Conservation (phyloP, 78 protist species). For the Dictyostelium capitatum region DNA sequence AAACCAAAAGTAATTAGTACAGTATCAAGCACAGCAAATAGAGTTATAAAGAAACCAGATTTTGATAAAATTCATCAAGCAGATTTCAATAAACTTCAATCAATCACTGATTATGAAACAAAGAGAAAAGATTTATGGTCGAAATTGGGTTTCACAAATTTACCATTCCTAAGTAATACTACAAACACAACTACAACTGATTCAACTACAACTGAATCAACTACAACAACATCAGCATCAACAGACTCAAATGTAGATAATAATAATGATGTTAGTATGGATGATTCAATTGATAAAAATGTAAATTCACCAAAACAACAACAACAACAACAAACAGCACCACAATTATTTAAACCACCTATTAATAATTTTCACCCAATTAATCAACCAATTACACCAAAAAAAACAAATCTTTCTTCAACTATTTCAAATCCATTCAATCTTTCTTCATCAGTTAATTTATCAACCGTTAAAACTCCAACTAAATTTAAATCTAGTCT, state of each 20-base stretch:
- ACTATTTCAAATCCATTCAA: not conserved
- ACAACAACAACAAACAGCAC: constrained; percentile 3
- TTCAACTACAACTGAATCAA: not conserved
- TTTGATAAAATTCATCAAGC: constrained; percentile 65
- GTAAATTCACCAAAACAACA: not conserved
- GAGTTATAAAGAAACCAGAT: constrained; percentile 33
- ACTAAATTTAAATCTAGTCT: constrained; percentile 18
- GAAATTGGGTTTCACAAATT: constrained; percentile 45
- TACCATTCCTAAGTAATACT: constrained; percentile 22
- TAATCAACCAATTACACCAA: constrained; percentile 18
- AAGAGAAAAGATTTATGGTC: constrained; percentile 70
- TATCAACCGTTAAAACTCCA: constrained; percentile 29
- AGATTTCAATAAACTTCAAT: constrained; percentile 35
- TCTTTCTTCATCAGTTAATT: constrained; percentile 3
- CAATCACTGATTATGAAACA: constrained; percentile 54
- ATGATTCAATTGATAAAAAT: not conserved
- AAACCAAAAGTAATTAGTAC: not conserved
- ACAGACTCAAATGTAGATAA: not conserved
- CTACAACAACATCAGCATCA: not conserved
- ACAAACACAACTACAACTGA: not conserved
- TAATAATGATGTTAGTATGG: not conserved
- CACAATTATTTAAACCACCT: not conserved
- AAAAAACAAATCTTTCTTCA: constrained; percentile 2
- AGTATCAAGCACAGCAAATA: not conserved
- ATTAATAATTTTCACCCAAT: not conserved